These are phyloP conservation scores for Penicillium rolfsii DNA, from an alignment of 2,329 filamentous ascomycete genomes.

Conservation along the genomic window DNA sequence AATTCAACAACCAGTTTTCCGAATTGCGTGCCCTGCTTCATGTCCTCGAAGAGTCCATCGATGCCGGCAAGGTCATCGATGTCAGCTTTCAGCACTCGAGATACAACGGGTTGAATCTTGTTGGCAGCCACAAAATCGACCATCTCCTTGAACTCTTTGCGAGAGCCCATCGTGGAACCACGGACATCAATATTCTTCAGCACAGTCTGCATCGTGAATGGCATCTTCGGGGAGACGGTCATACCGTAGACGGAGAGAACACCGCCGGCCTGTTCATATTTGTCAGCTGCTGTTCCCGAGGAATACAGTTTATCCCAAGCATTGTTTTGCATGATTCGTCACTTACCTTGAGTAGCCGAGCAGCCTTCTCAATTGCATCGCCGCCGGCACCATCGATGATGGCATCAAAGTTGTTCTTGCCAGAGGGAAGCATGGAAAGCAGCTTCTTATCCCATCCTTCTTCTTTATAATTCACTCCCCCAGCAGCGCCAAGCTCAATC, in stretches of 20 bases:
- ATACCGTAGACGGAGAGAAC: conserved; percentile 89
- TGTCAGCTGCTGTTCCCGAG: not conserved
- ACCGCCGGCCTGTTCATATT: conserved; percentile 63
- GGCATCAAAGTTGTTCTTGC: conserved; percentile 72
- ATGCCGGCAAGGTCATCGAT: conserved; percentile 78
- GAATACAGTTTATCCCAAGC: not conserved
- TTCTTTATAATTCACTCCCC: conserved; percentile 81
- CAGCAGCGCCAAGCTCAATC: conserved; percentile 70
- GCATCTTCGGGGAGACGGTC: conserved; percentile 83
- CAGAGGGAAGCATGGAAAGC: conserved; percentile 59
- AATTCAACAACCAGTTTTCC: conserved; percentile 87
- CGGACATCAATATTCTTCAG: conserved; percentile 85
- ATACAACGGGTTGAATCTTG: conserved; percentile 76
- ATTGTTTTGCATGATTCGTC: not conserved
- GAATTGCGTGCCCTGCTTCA: conserved; percentile 84
- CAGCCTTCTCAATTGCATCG: conserved; percentile 72
- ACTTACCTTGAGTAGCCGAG: conserved; percentile 68
- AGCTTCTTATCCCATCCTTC: conserved; percentile 81
- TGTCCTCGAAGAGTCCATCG: conserved; percentile 81
- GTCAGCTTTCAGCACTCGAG: conserved; percentile 67
- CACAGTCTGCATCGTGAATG: conserved; percentile 81
- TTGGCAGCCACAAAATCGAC: conserved; percentile 75
- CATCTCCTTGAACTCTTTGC: conserved; percentile 90
- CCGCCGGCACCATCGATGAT: conserved; percentile 91
- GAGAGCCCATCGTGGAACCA: conserved; percentile 88